These are phyloP conservation scores for Magnaporthiopsis poae DNA, from an alignment of 2,329 filamentous ascomycete genomes.

Conservation along the genomic window DNA sequence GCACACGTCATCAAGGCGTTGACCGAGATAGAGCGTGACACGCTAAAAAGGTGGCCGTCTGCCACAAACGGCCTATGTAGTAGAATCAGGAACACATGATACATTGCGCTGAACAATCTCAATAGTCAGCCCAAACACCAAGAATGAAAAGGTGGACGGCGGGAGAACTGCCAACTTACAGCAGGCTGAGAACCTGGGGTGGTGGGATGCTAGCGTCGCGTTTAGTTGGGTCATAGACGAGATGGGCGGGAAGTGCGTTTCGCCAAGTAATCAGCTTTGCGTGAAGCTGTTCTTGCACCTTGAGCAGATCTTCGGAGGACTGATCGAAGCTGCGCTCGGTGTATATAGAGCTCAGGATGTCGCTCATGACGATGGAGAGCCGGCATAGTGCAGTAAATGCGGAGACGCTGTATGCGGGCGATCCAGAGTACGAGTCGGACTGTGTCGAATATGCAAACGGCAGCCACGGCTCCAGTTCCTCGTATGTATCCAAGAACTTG, in stretches of 20 bases:
- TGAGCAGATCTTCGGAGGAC: not conserved
- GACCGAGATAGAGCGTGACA: not conserved
- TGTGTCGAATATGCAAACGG: slow-evolving; percentile 22
- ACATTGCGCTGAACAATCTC: slow-evolving; percentile 15
- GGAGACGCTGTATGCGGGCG: slow-evolving; percentile 11
- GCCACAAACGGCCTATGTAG: slow-evolving; percentile 32
- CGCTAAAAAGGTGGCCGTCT: slow-evolving; percentile 12
- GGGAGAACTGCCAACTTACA: slow-evolving; percentile 14
- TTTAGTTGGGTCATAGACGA: slow-evolving; percentile 6
- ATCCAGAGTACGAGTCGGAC: not conserved
- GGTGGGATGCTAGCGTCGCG: slow-evolving; percentile 1
- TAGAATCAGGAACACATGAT: slow-evolving; percentile 32
- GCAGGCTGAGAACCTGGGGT: slow-evolving; percentile 10
- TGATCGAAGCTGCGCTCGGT: slow-evolving; percentile 9
- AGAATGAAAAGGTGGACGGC: not conserved
- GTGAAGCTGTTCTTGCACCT: slow-evolving; percentile 7
- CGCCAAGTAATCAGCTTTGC: slow-evolving; percentile 10
- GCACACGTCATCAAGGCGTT: slow-evolving; percentile 15
- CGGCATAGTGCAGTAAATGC: slow-evolving; percentile 11
- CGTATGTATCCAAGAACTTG: slow-evolving; percentile 37
- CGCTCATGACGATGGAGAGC: slow-evolving; percentile 11
- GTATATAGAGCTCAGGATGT: slow-evolving; percentile 12
- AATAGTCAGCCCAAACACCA: no score
- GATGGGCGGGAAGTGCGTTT: slow-evolving; percentile 7
- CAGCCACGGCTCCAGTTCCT: slow-evolving; percentile 40